Base-by-base conservation (phyloP, 176 grass and related monocot species). In the Hordeum vulgare region DNA sequence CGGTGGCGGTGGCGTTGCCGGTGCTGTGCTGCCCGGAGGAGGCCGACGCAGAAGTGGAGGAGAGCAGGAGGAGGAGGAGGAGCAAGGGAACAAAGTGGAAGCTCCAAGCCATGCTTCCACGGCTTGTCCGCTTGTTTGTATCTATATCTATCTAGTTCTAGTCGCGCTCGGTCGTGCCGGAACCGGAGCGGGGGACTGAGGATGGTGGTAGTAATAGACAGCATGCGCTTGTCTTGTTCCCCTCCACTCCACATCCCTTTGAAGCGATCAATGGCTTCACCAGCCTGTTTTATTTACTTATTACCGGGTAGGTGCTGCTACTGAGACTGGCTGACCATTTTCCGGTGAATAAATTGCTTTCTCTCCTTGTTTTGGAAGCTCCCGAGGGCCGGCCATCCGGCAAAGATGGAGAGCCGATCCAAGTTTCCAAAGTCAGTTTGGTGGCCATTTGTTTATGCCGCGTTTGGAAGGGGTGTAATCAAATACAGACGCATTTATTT, bases 31-130 rank as follows among this genome's bases (percentile, higher is more conserved):
- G 25, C 35, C 33, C 27, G 51, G 72, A 85, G 33, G 71, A 0
- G 42, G 78, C 23, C 45, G 37, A 58, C 70, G 78, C 81, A 23
- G 86, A 20, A n/a, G 71, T 41, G 39, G 73, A 81, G 21, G 75
- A 59, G 47, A 53, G 75, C 35, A 24, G 70, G 51, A 79, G 35
- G 39, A 71, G 27, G 71, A 88, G 41, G 85, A 83, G 79, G 81
- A 80, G 85, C 49, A 92, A 81, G 77, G 75, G 60, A 83, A 85
- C 80, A 85, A 88, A 86, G 93, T 74, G 64, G 90, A 86, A 93
- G 74, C 88, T 87, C 69, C 81, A 84, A 83, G 90, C 94, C 94
- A 96, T 96, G 35, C 62, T 80, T 34, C 77, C 37, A 8, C 53
- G 20, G 62, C 78, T 89, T 89, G 87, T 85, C 87, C 76, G 83